phyloP scores from a whole-genome alignment of 345 rosid genomes.

The Salix exigua region DNA sequence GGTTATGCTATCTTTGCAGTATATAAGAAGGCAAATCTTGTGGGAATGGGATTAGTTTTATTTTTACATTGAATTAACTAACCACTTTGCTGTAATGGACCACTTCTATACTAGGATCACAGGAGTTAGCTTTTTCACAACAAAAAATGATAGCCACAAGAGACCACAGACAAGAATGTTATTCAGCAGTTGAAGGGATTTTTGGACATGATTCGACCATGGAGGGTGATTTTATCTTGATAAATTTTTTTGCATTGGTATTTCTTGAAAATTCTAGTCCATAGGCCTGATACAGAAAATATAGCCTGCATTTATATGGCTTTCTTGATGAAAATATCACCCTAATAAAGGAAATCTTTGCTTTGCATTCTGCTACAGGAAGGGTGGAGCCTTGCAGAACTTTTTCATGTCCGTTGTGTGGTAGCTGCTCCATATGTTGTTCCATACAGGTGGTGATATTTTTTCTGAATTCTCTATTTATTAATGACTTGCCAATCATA shows the following conservation, averaged over 20 bases:
- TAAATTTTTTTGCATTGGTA: slow-evolving; percentile 92
- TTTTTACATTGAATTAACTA: not conserved
- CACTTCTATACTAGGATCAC: slow-evolving; percentile 25
- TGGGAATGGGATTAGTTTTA: not conserved
- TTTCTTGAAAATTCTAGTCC: not conserved
- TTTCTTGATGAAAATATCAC: not conserved
- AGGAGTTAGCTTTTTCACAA: slow-evolving; percentile 25
- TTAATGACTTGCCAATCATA: not conserved
- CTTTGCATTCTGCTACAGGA: slow-evolving; percentile 44
- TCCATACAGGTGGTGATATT: slow-evolving; percentile 69
- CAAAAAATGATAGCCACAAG: slow-evolving; percentile 38
- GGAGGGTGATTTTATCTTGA: slow-evolving; percentile 64
- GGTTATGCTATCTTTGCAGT: not conserved
- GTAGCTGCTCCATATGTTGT: slow-evolving; percentile 92
- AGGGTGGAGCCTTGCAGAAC: slow-evolving; percentile 96
- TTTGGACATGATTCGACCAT: slow-evolving; percentile 47
- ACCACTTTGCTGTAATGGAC: not conserved
- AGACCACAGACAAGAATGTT: slow-evolving; percentile 67
- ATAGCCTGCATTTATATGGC: not conserved
- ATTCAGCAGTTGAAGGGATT: slow-evolving; percentile 42
- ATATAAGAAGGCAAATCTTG: not conserved
- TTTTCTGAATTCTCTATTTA: not conserved
- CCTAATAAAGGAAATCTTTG: slow-evolving; percentile 1
- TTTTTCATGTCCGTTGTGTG: slow-evolving; percentile 58
- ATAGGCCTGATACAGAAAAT: not conserved